Base-by-base conservation (phyloP, 2,329 filamentous ascomycete genomes). In the Lomentospora prolificans region DNA sequence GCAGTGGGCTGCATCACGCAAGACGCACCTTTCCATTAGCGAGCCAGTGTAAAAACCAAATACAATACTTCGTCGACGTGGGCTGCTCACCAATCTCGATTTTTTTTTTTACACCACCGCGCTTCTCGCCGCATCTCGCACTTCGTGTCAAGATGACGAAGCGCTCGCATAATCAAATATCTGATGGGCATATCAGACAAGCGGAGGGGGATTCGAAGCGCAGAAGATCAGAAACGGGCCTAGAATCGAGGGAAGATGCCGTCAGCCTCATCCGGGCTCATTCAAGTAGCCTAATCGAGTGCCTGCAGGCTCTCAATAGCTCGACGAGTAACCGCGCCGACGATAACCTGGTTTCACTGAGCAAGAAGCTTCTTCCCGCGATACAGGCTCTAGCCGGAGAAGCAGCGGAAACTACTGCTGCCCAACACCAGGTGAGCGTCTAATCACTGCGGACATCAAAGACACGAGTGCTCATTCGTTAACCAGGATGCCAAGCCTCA, bases 271-370 rank as follows among this genome's bases (percentile, higher is more conserved):
- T 72, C 7, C 58, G 69, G 17, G 60, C 65, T 4, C 66, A 70
- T 58, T 69, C 69, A 10, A 66, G 75, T 57, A 67, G 69, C 36
- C 62, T 77, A 14, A 64, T 73, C 9, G 63, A 65, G 48, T 70
- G 69, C 54, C 65, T 74, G 2, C 64, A 71, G 30, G 62, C 66
- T 8, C 59, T 75, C 55, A 63, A 52, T 64, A 64, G 36, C 61
- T 56, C 60, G 19, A 33, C 1, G 56, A 55, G 17, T 65, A 57
- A 59, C 67, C 59, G 51, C 57, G 58, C 8, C 56, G 57, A 60
- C 12, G 57, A 55, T 22, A 54, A 56, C 14, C 50, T 64, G 12
- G 56, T 56, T 4, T 51, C 52, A 10, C 51, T 66, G 25, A 61
- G 64, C 55, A 61, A 60, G 53, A 60, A 58, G 10, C 58, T 69